Conservation (phyloP, 2,329 filamentous ascomycete species). For the Mycosphaerella sp. region DNA sequence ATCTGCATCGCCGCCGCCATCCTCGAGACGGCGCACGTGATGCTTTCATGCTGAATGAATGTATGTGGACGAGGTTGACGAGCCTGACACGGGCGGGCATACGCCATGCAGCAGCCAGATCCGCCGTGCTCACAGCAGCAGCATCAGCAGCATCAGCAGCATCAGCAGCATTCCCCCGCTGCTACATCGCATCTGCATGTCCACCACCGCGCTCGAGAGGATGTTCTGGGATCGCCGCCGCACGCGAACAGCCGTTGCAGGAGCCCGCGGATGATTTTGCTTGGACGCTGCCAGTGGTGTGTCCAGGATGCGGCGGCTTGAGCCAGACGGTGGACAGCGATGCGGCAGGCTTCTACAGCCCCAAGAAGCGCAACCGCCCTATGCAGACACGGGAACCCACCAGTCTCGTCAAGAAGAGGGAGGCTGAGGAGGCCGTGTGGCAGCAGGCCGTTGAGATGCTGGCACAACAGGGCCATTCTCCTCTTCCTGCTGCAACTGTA, state of each 20-base stretch:
- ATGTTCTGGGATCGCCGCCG: slow-evolving; percentile 10
- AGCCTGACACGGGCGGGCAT: not conserved
- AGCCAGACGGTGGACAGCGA: slow-evolving; percentile 50
- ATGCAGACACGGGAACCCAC: not conserved
- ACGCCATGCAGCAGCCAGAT: slow-evolving; percentile 1
- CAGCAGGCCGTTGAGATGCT: slow-evolving; percentile 27
- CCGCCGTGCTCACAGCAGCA: slow-evolving; percentile 1
- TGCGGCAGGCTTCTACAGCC: slow-evolving; percentile 53
- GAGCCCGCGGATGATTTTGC: slow-evolving; percentile 10
- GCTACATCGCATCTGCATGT: not conserved
- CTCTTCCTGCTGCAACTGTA: not conserved
- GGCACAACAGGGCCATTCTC: not conserved
- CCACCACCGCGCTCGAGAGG: not conserved
- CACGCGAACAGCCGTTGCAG: not conserved
- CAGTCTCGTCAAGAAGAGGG: slow-evolving; percentile 17
- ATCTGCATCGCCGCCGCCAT: not conserved
- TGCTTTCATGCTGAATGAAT: not conserved
- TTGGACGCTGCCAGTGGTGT: slow-evolving; percentile 32
- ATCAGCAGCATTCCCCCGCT: not conserved
- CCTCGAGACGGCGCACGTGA: not conserved
- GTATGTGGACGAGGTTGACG: not conserved
- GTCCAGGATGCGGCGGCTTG: slow-evolving; percentile 58
- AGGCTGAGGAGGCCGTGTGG: slow-evolving; percentile 36
- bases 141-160: not conserved
- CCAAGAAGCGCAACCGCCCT: slow-evolving; percentile 38